A percentile compares a stretch with the other conserved stretches of the same genome.
Evolutionary conservation across 2,329 filamentous ascomycete species (phyloP).

Genomic region (Penicillium thymicola): DNA sequence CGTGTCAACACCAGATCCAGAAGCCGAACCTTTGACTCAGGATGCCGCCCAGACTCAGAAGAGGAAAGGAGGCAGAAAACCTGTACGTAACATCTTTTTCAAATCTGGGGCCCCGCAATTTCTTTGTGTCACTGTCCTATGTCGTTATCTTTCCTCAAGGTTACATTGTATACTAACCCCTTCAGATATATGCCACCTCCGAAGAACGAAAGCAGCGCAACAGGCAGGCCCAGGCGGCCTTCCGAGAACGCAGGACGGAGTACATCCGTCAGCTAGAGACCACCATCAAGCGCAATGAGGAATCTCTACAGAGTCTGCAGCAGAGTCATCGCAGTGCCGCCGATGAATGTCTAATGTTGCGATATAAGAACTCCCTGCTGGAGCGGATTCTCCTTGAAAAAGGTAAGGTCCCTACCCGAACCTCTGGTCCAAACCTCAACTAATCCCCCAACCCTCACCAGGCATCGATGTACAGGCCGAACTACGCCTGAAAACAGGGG

Average conservation of each 20-base stretch:
- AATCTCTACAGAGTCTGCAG: slow-evolving; percentile 86
- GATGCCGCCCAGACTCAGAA: slow-evolving; percentile 64
- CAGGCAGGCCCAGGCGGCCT: slow-evolving; percentile 93
- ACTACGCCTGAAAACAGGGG: slow-evolving; percentile 86
- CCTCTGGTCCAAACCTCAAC: background rate
- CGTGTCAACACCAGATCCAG: slow-evolving; percentile 47
- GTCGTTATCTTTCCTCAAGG: background rate
- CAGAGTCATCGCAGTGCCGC: slow-evolving; percentile 90
- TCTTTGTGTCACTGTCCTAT: slow-evolving; percentile 6
- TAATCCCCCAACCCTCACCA: slow-evolving; percentile 36
- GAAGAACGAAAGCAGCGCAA: slow-evolving; percentile 98
- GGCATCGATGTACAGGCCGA: slow-evolving; percentile 97
- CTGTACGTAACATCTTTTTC: slow-evolving; percentile 59
- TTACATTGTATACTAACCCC: slow-evolving; percentile 15
- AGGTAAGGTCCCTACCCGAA: slow-evolving; percentile 52
- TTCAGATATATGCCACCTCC: slow-evolving; percentile 93
- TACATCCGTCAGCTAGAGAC: slow-evolving; percentile 99
- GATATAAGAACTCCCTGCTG: slow-evolving; percentile 95
- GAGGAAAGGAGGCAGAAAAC: slow-evolving; percentile 95
- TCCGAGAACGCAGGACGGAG: slow-evolving; percentile 92
- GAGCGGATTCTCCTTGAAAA: slow-evolving; percentile 96
- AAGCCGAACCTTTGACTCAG: slow-evolving; percentile 39
- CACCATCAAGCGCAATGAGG: slow-evolving; percentile 95
- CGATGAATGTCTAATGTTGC: slow-evolving; percentile 95
- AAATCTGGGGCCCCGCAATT: slow-evolving; percentile 35